phyloP scores from a whole-genome alignment of 192 early-diverging fungal species.

The Dissophora globulifera region DNA sequence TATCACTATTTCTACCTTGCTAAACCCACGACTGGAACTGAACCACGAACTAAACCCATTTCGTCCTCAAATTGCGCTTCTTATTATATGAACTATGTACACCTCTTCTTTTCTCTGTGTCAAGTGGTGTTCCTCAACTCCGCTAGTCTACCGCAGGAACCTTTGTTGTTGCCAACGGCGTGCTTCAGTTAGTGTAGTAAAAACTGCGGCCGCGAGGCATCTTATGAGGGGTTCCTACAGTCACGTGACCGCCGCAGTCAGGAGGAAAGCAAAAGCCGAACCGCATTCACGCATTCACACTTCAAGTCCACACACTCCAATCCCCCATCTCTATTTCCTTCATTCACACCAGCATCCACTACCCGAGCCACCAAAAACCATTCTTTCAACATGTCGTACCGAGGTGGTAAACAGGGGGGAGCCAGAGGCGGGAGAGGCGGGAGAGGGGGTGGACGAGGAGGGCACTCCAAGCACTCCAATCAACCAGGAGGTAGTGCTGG shows the following conservation, averaged over 20 bases:
- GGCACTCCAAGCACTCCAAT: slow-evolving; percentile 6
- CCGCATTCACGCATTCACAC: not conserved
- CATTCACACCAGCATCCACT: not conserved
- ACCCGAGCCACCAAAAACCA: not conserved
- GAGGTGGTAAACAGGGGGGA: slow-evolving; percentile 27
- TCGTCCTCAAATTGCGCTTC: too few species aligned
- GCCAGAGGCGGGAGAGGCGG: slow-evolving; percentile 24
- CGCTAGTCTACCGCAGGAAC: too few species aligned
- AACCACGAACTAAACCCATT: too few species aligned
- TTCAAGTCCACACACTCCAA: not conserved
- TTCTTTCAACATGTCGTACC: slow-evolving; percentile 19
- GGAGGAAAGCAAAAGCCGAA: not conserved
- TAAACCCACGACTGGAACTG: too few species aligned
- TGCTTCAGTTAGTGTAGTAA: too few species aligned
- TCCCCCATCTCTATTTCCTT: not conserved
- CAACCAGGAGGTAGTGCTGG: slow-evolving; percentile 1
- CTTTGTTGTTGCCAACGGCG: too few species aligned
- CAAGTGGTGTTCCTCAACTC: too few species aligned
- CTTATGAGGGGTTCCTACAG: too few species aligned
- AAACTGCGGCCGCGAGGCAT: too few species aligned
- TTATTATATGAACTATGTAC: too few species aligned
- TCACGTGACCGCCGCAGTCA: slow-evolving; percentile 22
- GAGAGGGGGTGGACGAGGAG: slow-evolving; percentile 20
- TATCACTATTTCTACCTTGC: too few species aligned
- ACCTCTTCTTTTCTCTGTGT: too few species aligned